Base-by-base conservation (phyloP, 164 flowering plant genomes). In the Liquidambar formosana region DNA sequence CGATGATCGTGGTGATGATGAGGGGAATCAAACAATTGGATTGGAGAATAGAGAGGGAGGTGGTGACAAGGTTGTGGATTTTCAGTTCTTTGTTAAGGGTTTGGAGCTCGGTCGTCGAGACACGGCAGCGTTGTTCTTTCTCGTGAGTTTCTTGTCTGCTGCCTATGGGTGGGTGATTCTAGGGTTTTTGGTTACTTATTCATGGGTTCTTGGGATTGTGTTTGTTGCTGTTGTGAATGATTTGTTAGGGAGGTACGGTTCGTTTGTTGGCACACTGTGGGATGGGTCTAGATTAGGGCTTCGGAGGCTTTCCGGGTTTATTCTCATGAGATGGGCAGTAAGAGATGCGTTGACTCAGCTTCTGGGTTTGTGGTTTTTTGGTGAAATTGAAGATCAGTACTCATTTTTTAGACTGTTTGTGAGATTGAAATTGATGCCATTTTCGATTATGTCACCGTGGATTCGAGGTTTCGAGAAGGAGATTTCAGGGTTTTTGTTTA, bases 281-380 rank as follows among this genome's bases (percentile, higher is more conserved):
- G 78, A 73, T 38, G 99, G 99, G 15, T 86, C 91, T 10, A 80
- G 80, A 33, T 57, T 92, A 33, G 99, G 98, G 8, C 28, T 89
- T 28, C 85, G 76, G 73, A 85, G 89, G 78, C 81, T 93, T 23
- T 79, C 96, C 5, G 97, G 96, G 52, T 89, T 90, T 67, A 80
- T 90, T n/a, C 66, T 96, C 15, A 82, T 96, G 91, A 84, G 87
- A 68, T 96, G 98, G 99, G 97, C 97, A 1, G 88, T 93, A 41
- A 82, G 97, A 74, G 99, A 93, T 71, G 98, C 97, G 1, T 63
- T 96, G 68, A 86, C 97, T 3, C 98, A 96, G 82, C 69, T 96
- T 23, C 82, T 96, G 12, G 98, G 97, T 4, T 69, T 96, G 65
- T 92, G 89, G 87, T 90, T 80, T 72, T 96, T 96, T 27, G 92